phyloP scores from a whole-genome alignment of 2,329 filamentous ascomycete genomes.

The Colletotrichum chrysophilum region DNA sequence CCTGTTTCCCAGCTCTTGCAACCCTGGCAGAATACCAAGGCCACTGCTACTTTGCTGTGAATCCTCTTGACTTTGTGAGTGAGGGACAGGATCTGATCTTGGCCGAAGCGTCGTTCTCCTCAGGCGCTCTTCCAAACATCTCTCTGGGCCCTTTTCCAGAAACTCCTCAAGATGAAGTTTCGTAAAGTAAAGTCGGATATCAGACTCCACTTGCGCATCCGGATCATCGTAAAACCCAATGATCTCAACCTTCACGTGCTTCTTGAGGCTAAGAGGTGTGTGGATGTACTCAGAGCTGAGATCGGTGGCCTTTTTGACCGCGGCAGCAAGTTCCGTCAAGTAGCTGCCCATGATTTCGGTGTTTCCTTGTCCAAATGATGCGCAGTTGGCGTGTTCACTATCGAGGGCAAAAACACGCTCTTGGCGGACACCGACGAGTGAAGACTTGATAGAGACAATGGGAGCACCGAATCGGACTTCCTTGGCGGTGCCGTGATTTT shows the following conservation, averaged over 20 bases:
- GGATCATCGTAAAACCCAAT: conserved; percentile 66
- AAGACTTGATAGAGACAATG: conserved; percentile 62
- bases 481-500: conserved; percentile 33
- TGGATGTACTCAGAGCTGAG: conserved; percentile 41
- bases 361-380: conserved; percentile 58
- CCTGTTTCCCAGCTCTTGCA: conserved; percentile 10
- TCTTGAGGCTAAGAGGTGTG: conserved; percentile 52
- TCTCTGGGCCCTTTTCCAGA: conserved; percentile 58
- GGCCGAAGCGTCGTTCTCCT: conserved; percentile 30
- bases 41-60: background rate
- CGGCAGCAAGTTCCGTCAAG: conserved; percentile 35
- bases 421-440: conserved; percentile 53
- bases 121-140: conserved; percentile 59
- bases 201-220: conserved; percentile 37
- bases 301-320: conserved; percentile 40
- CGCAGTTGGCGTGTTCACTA: conserved; percentile 59
- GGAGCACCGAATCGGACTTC: conserved; percentile 65
- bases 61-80: background rate
- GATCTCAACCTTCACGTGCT: conserved; percentile 61
- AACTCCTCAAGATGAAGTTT: conserved; percentile 59
- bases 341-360: conserved; percentile 46
- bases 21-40: background rate
- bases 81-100: background rate
- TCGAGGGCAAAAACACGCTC: conserved; percentile 59
- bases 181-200: conserved; percentile 56